Evolutionary conservation across 164 flowering plant genomes (phyloP).

Genomic region (Kalanchoe fedtschenkoi): DNA sequence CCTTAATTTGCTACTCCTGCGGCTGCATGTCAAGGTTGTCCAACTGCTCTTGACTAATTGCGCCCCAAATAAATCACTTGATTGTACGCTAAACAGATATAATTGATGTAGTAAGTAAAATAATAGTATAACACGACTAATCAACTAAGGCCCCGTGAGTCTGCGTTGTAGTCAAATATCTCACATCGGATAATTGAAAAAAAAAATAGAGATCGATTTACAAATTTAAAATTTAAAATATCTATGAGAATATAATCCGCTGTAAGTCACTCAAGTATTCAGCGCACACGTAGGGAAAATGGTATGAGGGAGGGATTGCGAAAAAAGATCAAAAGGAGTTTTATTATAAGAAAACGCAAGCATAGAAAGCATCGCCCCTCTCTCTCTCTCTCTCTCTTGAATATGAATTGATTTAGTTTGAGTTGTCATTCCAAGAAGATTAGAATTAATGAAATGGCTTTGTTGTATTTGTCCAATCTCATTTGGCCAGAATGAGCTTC

Average conservation of each 20-base stretch:
- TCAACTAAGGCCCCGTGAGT: not conserved
- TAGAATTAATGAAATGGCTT: not conserved
- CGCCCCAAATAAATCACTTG: not conserved
- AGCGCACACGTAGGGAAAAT: too few species aligned
- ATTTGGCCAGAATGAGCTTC: not conserved
- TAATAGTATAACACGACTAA: not conserved
- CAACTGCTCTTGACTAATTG: slow-evolving; percentile 5
- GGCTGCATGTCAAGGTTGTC: slow-evolving; percentile 2
- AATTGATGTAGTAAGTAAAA: not conserved
- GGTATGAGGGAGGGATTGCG: too few species aligned
- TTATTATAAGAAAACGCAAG: not conserved
- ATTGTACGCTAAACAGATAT: not conserved
- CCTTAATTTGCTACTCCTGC: not conserved
- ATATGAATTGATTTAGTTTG: not conserved
- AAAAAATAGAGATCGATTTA: too few species aligned
- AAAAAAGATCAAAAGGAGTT: not conserved
- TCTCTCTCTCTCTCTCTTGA: too few species aligned
- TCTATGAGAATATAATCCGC: too few species aligned
- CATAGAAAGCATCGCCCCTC: slow-evolving; percentile 2
- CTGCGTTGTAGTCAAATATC: too few species aligned
- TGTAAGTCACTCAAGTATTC: too few species aligned
- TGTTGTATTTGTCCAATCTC: not conserved
- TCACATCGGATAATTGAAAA: too few species aligned
- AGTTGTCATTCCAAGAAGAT: not conserved
- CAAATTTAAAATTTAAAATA: too few species aligned